Base-by-base conservation (phyloP, 352 stramenopile species). In the Plasmopara muralis region DNA sequence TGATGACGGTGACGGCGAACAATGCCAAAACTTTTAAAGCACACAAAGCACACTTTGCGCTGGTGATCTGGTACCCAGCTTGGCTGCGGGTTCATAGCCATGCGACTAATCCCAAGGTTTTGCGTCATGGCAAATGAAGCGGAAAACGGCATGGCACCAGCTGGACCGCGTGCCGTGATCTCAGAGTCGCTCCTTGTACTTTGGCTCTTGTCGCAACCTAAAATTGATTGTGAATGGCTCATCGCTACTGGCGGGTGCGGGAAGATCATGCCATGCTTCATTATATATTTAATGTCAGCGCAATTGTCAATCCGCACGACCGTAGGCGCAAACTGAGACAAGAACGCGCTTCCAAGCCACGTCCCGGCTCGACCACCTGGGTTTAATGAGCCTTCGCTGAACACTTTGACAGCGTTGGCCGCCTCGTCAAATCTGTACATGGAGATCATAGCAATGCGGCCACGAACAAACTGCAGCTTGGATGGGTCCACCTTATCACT, bases 261-360 rank as follows among this genome's bases (percentile, higher is more conserved):
- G 47, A 87, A 85, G 46, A 89, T 63, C 59, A 84, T 76, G 9
- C 74, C 74, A 57, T 87, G 77, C 57, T 86, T 84, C 53, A 85
- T 78, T 52, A 89, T 85, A 64, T 85, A 85, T 72, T 89, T 89
- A 53, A 83, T 82, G 46, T 89, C 79, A 6, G 74, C 76, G 52
- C 77, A 79, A 55, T 84, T 64, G 42, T 85, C 70, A 20, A 89
- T 69, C 18, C 77, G 69, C n/a, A 81, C 60, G 18, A 89, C 61
- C 1, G 73, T 75, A 0, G 68, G 70, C 25, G 73, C 78, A 31
- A 89, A 83, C 12, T 82, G 65, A 25, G 79, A 78, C 29, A 87
- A 67, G 55, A 85, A 81, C 5, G 73, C 50, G 50, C 74, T 85
- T 40, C 72, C 61, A 16, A 85, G 59, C 66, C 70, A 85, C 13